Base-by-base conservation (phyloP, 805 yeast genomes). In the Saturnispora diversa region DNA sequence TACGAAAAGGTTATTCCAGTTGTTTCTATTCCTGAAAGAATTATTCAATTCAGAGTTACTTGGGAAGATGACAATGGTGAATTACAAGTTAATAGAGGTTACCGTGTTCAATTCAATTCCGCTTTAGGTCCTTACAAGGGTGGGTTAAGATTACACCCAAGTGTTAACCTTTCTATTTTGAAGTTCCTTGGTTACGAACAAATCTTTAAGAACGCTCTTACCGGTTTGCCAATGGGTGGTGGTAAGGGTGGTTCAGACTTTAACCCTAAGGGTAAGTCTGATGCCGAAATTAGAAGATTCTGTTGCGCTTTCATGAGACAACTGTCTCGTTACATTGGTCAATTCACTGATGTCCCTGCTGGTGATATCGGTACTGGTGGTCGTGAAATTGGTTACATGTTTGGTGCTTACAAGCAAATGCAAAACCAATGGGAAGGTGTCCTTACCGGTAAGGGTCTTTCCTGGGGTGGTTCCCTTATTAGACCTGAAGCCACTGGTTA, bases 311-410 rank as follows among this genome's bases (percentile, higher is more conserved):
- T 90, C 76, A 90, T 90, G 95, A 74, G 85, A 66, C 95, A 90
- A 70, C 78, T 90, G 58, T 79, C 88, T 51, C 82, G 95, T 67
- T 88, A 88, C 78, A 90, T 90, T 69, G 98, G 97, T 49, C 87
- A 83, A 62, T 90, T 84, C 68, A 86, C 95, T 46, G 98, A 90
- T 70, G 97, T 92, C 42, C 98, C 98, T 62, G 98, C 98, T 53
- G 98, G 98, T 68, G 98, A 90, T 69, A 90, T 90, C 65, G 95
- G 95, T 75, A 94, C 86, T 50, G 95, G 96, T 71, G 97, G 96
- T 57, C 78, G 94, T 67, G 95, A 86, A 71, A 74, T 87, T 51
- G 95, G 97, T 55, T 90, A 65, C 84, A 70, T 90, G 63, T 92
- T 86, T 56, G 98, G 98, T 69, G 96, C 96, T 54, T 90, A 84